Evolutionary conservation across 331 rosid genomes (phyloP).

Genomic region (Dryas integrifolia): DNA sequence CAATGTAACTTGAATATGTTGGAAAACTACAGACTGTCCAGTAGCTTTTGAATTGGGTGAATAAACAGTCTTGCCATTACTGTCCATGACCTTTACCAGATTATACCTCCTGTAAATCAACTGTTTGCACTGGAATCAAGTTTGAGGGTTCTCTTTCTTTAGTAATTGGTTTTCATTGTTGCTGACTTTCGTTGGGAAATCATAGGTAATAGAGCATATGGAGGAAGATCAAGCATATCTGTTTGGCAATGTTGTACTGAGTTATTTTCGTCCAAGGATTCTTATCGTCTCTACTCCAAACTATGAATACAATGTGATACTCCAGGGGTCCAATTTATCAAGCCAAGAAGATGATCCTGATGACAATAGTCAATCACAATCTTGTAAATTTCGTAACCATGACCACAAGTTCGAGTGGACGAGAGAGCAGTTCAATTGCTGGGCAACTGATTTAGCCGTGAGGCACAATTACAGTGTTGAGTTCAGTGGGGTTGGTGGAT

Average conservation of each 20-base stretch:
- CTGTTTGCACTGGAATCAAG: not conserved
- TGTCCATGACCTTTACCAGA: not conserved
- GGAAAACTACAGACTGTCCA: not conserved
- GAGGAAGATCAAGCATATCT: conserved; percentile 83
- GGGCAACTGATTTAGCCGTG: conserved; percentile 74
- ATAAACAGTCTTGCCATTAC: not conserved
- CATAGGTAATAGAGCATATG: conserved; percentile 94
- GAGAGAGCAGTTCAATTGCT: conserved; percentile 66
- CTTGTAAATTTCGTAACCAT: conserved; percentile 82
- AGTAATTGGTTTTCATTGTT: conserved; percentile 10
- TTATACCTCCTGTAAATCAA: not conserved
- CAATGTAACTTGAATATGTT: not conserved
- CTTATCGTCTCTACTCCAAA: conserved; percentile 93
- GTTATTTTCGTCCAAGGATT: conserved; percentile 65
- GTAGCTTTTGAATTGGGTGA: not conserved
- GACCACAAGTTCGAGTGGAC: conserved; percentile 99
- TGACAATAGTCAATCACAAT: conserved; percentile 55
- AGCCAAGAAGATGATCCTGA: conserved; percentile 67
- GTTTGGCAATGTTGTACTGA: conserved; percentile 71
- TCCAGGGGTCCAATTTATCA: conserved; percentile 55
- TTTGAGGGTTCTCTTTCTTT: not conserved
- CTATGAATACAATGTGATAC: conserved; percentile 89
- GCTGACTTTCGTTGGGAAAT: conserved; percentile 21
- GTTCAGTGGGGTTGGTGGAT: conserved; percentile 90
- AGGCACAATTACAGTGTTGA: conserved; percentile 70